A percentile compares a stretch with the other conserved stretches of the same genome.
These are phyloP conservation scores for Neopestalotiopsis sp. DNA, from an alignment of 2,329 filamentous ascomycete genomes.

Conservation along the genomic window DNA sequence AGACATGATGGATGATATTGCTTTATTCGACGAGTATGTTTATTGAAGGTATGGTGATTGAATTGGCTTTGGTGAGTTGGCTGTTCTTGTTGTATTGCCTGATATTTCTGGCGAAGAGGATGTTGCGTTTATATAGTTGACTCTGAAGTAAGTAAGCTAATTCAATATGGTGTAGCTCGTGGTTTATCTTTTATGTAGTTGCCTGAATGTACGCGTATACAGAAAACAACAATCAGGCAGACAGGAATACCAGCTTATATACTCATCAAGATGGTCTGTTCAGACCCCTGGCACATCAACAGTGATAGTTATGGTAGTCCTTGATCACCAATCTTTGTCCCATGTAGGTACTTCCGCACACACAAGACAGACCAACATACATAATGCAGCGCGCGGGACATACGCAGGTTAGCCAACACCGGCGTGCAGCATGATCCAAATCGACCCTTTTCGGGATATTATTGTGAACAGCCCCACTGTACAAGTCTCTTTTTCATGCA, in stretches of 20 bases:
- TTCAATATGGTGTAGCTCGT: neutral
- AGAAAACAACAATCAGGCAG: neutral
- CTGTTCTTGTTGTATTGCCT: neutral
- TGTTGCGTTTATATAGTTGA: neutral
- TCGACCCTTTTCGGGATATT: neutral
- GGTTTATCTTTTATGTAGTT: neutral
- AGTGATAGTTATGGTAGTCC: constrained; percentile 23
- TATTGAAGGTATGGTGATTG: neutral
- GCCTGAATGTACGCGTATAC: constrained; percentile 5
- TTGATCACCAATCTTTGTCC: neutral
- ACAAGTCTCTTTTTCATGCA: neutral
- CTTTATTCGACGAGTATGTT: neutral
- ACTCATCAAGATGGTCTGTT: neutral
- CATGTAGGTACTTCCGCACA: neutral
- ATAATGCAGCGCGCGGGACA: neutral
- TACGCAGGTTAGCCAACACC: neutral
- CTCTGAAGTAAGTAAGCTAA: neutral
- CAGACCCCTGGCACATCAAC: constrained; percentile 24
- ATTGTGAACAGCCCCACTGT: neutral
- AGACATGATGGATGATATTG: constrained; percentile 1
- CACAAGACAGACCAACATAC: neutral
- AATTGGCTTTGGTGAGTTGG: neutral
- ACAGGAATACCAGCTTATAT: constrained; percentile 9
- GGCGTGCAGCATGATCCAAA: neutral
- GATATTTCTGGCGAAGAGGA: neutral